phyloP scores from a whole-genome alignment of 2,329 filamentous ascomycete species.

The Escovopsis sp. region DNA sequence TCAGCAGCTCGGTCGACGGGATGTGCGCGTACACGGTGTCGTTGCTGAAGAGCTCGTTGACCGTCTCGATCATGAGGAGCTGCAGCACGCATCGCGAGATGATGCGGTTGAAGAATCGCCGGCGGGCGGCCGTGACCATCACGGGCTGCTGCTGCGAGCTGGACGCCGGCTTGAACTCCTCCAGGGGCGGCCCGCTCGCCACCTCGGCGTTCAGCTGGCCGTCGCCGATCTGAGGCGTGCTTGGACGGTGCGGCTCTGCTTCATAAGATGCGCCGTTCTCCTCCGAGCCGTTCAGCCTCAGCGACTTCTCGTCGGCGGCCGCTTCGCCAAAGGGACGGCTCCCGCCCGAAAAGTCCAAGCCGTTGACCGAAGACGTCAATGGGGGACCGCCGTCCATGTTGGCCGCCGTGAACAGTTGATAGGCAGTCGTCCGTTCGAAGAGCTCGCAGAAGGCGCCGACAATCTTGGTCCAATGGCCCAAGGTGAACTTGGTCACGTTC shows the following conservation, averaged over 20 bases:
- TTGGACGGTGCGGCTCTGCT: conserved; percentile 17
- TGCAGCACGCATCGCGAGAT: conserved; percentile 97
- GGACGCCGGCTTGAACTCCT: conserved; percentile 73
- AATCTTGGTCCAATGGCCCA: conserved; percentile 84
- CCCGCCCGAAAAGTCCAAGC: conserved; percentile 32
- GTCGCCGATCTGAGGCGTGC: conserved; percentile 16
- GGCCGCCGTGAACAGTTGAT: conserved; percentile 84
- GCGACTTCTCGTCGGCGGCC: conserved; percentile 35
- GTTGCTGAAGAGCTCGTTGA: conserved; percentile 96
- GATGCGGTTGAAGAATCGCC: conserved; percentile 97
- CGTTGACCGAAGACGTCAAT: conserved; percentile 37
- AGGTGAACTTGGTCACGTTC: conserved; percentile 83
- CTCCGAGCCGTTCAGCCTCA: conserved; percentile 44
- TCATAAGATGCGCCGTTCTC: conserved; percentile 20
- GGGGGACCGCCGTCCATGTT: conserved; percentile 39
- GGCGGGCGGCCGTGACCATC: conserved; percentile 80
- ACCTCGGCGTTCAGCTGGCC: conserved; percentile 21
- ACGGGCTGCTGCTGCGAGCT: conserved; percentile 75
- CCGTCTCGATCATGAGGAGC: conserved; percentile 97
- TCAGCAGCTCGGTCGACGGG: conserved; percentile 73
- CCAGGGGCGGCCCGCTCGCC: conserved; percentile 36
- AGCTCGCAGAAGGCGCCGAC: conserved; percentile 92
- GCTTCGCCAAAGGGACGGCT: conserved; percentile 27
- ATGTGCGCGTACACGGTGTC: conserved; percentile 90
- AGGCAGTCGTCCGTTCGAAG: conserved; percentile 86